Evolutionary conservation across 1,139 yeast genomes (phyloP), one percentile per base, ranked within the genome.

Genomic region (Candida tropicalis): DNA sequence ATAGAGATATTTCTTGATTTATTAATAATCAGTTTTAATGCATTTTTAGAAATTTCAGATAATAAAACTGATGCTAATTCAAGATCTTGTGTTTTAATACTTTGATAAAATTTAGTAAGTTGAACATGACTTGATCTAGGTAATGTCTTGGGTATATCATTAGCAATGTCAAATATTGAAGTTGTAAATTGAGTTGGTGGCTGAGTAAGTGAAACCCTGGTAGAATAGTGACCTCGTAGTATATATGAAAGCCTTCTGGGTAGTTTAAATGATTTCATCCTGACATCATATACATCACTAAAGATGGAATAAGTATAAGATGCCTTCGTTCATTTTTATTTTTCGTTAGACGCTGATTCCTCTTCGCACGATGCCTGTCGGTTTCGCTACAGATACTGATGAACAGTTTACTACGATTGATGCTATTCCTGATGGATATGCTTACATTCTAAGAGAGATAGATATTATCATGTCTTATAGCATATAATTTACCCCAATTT

Each of bases 131-230:
- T 12, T 10, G 18, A 3, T 22, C 16, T n/a, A 2, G 28, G 20
- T 23, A 20, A 3, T 5, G 23, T 2, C n/a, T 15, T 22, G 13
- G 40, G 35, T 6, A 10, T 16, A 1, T 37, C 26, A 9, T 28
- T 8, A 3, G 32, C 15, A 12, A 35, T 31, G 6, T 40, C 43
- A 35, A 40, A 40, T 29, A 40, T 35, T 9, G 43, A 40, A 26
- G 41, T 12, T 16, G 41, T 33, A 11, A 40, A 11, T 11, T 35
- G 25, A 40, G 23, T 24, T 4, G 20, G n/a, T 13, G 38, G 23
- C 8, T 10, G 26, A 6, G 27, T 15, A 4, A n/a, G 23, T 18
- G 16, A 12, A n/a, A 31, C 11, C n/a, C 33, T 20, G 6, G 18
- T 25, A 9, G 27, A 39, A 13, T 28, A 18, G 23, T 18, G 12